These are phyloP conservation scores for Calamus simplicifolius DNA, from an alignment of 176 grass and related monocot genomes.

Conservation along the genomic window DNA sequence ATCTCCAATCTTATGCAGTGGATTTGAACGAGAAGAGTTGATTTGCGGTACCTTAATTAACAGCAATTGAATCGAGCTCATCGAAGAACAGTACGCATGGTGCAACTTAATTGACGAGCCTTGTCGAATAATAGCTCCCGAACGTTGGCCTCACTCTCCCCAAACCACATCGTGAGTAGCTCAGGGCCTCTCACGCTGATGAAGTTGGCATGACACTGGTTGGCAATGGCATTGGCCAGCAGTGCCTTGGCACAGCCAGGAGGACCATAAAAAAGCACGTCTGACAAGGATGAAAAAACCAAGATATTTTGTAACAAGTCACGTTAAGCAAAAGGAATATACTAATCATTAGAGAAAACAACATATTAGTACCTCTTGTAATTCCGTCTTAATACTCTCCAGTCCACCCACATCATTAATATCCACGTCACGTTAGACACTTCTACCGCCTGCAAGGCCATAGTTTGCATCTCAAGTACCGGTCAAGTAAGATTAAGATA, in stretches of 20 bases:
- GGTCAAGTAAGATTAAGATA: too few relatives aligned
- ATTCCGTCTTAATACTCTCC: slow-evolving; percentile 36
- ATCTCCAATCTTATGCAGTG: too few relatives aligned
- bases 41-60: slow-evolving; percentile 1
- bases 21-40: too few relatives aligned
- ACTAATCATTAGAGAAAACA: neutral
- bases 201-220: slow-evolving; percentile 38
- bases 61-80: slow-evolving; percentile 40
- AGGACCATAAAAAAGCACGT: slow-evolving; percentile 41
- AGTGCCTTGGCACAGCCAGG: slow-evolving; percentile 42
- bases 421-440: slow-evolving; percentile 45
- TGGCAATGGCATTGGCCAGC: slow-evolving; percentile 40
- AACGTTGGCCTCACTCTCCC: slow-evolving; percentile 47
- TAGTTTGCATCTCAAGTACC: too few relatives aligned
- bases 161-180: slow-evolving; percentile 49
- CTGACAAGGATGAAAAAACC: neutral
- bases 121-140: slow-evolving; percentile 38
- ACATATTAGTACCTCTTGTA: slow-evolving; percentile 21
- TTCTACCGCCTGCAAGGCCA: slow-evolving; percentile 20
- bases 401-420: slow-evolving; percentile 47
- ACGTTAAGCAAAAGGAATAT: neutral
- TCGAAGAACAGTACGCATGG: slow-evolving; percentile 46
- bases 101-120: slow-evolving; percentile 27
- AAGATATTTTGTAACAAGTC: neutral
- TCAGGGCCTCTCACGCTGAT: slow-evolving; percentile 49